phyloP scores from a whole-genome alignment of 352 stramenopile species.

The Phytophthora multivora region DNA sequence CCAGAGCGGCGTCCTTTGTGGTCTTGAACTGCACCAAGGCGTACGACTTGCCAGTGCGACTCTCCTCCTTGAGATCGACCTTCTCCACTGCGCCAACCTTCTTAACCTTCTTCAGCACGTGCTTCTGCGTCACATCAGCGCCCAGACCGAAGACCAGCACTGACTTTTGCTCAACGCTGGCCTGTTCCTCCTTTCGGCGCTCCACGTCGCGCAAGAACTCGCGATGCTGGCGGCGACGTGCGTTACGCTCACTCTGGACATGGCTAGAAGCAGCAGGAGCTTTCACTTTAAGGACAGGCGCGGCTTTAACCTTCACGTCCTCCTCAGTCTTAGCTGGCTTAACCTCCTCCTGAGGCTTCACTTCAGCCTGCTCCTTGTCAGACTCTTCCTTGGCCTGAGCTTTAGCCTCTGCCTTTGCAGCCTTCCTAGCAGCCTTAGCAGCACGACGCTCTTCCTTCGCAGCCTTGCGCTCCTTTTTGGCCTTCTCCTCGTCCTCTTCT shows the following conservation, averaged over 20 bases:
- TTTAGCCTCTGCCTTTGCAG: conserved; percentile 19
- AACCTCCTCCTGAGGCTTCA: conserved; percentile 19
- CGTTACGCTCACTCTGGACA: conserved; percentile 83
- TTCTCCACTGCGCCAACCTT: conserved; percentile 63
- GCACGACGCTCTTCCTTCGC: conserved; percentile 31
- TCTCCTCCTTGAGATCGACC: conserved; percentile 67
- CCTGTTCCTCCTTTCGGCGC: conserved; percentile 59
- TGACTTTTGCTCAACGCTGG: conserved; percentile 64
- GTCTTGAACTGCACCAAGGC: conserved; percentile 71
- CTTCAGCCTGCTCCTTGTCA: conserved; percentile 2
- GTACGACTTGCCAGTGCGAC: conserved; percentile 59
- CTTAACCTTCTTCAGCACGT: conserved; percentile 81
- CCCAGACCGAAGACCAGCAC: conserved; percentile 78
- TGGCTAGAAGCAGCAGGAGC: conserved; percentile 15
- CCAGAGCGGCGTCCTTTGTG: conserved; percentile 51
- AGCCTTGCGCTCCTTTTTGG: conserved; percentile 28
- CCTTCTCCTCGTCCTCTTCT: conserved; percentile 19
- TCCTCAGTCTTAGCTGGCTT: conserved; percentile 18
- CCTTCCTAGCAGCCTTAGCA: conserved; percentile 28
- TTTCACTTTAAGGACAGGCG: conserved; percentile 1
- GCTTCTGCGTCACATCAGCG: conserved; percentile 74
- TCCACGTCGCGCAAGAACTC: conserved; percentile 78
- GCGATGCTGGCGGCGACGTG: conserved; percentile 73
- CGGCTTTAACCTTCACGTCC: conserved; percentile 34
- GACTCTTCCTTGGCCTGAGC: conserved; percentile 17